Conservation (phyloP, 176 grass and related monocot genomes). For the Saccharum officinarum region DNA sequence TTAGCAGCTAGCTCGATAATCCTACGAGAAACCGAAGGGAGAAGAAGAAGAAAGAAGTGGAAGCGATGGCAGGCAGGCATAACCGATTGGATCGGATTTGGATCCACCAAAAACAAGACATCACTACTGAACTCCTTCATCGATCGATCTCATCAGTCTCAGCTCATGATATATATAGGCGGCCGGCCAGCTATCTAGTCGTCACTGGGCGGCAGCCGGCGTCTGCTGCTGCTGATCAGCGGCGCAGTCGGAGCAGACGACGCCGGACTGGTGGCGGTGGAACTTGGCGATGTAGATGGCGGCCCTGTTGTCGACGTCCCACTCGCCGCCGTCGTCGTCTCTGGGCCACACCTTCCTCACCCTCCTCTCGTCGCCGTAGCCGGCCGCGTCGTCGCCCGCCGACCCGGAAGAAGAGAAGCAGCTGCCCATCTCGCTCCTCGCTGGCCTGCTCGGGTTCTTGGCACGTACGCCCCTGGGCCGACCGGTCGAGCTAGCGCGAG, state of each 20-base stretch:
- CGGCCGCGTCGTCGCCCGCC: background rate
- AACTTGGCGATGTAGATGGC: slow-evolving; percentile 39
- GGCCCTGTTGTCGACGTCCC: slow-evolving; percentile 39
- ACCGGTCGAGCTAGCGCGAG: too few relatives aligned
- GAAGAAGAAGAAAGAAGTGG: background rate
- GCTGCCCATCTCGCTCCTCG: slow-evolving; percentile 9
- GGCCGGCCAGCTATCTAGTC: too few relatives aligned
- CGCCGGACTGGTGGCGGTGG: slow-evolving; percentile 41
- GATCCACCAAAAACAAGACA: slow-evolving; percentile 18
- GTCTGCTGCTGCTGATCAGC: background rate
- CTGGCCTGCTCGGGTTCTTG: background rate
- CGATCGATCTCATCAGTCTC: too few relatives aligned
- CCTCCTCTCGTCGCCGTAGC: background rate
- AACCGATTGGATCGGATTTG: background rate
- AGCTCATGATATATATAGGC: too few relatives aligned
- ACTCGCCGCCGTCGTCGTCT: slow-evolving; percentile 45
- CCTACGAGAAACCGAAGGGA: background rate
- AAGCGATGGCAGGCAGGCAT: background rate
- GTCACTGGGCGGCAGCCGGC: too few relatives aligned
- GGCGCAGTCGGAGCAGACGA: slow-evolving; percentile 12
- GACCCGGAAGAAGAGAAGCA: slow-evolving; percentile 46
- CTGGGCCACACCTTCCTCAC: slow-evolving; percentile 30
- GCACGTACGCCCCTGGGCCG: too few relatives aligned
- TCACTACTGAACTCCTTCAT: background rate
- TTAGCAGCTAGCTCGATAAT: background rate